Evolutionary conservation across 2,329 filamentous ascomycete species (phyloP).

Genomic region (Exserohilum rostratum): DNA sequence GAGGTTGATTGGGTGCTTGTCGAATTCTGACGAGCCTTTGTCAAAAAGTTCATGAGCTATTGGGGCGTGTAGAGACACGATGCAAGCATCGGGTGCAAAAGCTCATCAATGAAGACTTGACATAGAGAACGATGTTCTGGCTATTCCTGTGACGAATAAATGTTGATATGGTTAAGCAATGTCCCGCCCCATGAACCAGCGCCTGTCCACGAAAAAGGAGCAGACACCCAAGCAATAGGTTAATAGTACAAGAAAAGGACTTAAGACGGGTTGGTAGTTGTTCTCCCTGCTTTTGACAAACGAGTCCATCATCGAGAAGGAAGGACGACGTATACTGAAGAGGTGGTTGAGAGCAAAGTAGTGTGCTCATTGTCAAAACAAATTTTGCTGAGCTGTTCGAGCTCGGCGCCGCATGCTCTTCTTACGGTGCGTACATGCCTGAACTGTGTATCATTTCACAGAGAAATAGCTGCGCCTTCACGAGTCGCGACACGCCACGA

Average conservation of each 20-base stretch:
- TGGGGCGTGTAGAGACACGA: slow-evolving; percentile 5
- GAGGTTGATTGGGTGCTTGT: slow-evolving; percentile 26
- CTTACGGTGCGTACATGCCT: background rate
- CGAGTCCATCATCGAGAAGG: slow-evolving; percentile 39
- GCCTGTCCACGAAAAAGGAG: slow-evolving; percentile 20
- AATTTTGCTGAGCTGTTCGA: background rate
- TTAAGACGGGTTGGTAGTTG: slow-evolving; percentile 19
- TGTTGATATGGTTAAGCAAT: slow-evolving; percentile 1
- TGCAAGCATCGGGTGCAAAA: slow-evolving; percentile 6
- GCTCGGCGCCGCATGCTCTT: background rate
- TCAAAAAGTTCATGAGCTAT: slow-evolving; percentile 20
- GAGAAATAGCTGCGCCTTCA: background rate
- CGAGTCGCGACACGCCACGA: background rate
- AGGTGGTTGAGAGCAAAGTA: slow-evolving; percentile 17
- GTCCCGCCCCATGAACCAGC: slow-evolving; percentile 28
- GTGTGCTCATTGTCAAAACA: background rate
- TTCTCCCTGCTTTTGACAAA: slow-evolving; percentile 41
- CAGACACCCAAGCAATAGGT: slow-evolving; percentile 38
- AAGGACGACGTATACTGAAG: slow-evolving; percentile 44
- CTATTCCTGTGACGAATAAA: background rate
- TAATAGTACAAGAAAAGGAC: slow-evolving; percentile 32
- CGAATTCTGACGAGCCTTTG: slow-evolving; percentile 14
- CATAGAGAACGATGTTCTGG: background rate
- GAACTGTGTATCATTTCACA: background rate
- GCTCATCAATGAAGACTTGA: slow-evolving; percentile 14